These are phyloP conservation scores for Yamadazyma scolyti DNA, from an alignment of 805 yeast species.

Conservation along the genomic window DNA sequence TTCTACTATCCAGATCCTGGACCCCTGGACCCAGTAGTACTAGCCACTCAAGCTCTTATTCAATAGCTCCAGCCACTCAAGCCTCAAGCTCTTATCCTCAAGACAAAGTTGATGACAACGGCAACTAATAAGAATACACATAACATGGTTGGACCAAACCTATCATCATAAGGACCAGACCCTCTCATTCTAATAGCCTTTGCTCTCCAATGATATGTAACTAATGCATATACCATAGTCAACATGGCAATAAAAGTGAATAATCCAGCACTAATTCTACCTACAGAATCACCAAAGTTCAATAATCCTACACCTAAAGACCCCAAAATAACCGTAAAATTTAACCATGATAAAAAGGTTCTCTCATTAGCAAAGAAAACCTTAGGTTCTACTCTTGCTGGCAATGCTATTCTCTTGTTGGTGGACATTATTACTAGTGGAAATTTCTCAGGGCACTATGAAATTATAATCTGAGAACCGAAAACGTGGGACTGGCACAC, in stretches of 20 bases:
- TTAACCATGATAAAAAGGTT: slow-evolving; percentile 96
- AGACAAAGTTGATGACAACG: slow-evolving; percentile 85
- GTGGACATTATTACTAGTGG: slow-evolving; percentile 27
- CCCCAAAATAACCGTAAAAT: slow-evolving; percentile 97
- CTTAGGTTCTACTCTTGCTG: slow-evolving; percentile 98
- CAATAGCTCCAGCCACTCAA: neutral
- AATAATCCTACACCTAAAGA: slow-evolving; percentile 94
- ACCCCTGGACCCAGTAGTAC: too few relatives aligned
- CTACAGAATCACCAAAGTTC: slow-evolving; percentile 93
- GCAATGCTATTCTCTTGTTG: slow-evolving; percentile 88
- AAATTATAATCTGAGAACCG: too few relatives aligned
- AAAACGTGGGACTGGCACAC: too few relatives aligned
- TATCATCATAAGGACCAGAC: slow-evolving; percentile 98
- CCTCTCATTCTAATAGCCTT: slow-evolving; percentile 97
- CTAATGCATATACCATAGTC: slow-evolving; percentile 92
- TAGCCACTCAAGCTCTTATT: too few relatives aligned
- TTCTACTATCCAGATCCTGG: too few relatives aligned
- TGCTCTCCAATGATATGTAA: slow-evolving; percentile 99
- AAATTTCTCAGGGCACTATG: too few relatives aligned
- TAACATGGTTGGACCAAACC: slow-evolving; percentile 97
- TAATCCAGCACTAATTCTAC: slow-evolving; percentile 87
- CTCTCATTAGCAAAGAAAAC: slow-evolving; percentile 99
- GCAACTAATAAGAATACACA: slow-evolving; percentile 92
- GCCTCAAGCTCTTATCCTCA: slow-evolving; percentile 62
- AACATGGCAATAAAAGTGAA: slow-evolving; percentile 97